Evolutionary conservation across 2,329 filamentous ascomycete species (phyloP), one percentile per base, ranked within the genome.

Genomic region (Arthrobotrys conoides): DNA sequence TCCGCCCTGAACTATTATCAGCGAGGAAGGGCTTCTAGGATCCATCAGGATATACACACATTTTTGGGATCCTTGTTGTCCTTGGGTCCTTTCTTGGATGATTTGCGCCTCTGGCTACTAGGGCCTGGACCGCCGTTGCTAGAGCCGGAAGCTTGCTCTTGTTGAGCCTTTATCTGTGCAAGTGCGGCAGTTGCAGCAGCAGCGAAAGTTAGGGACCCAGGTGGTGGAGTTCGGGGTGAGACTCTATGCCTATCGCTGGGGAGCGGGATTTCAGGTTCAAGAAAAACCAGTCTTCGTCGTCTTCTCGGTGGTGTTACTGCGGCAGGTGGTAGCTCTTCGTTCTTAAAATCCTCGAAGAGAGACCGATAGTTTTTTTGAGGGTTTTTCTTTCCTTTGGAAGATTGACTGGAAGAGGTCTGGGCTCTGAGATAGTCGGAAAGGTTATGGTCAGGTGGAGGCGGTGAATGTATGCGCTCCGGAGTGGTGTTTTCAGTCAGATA

Each of bases 1-100:
- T 85, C 85, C 84, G 76, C 76, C 71, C 80, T 80, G 57, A 24
- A 33, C 16, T 12, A 24, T 14, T 12, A 24, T 75, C 16, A 53
- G 44, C 27, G 27, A 24, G 24, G 18, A 22, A 38, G 14, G 33
- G 10, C 1, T 10, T 33, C 2, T 14, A 36, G 10, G 30, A n/a
- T 8, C 12, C 44, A n/a, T 14, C 36, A 18, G 24, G 8, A 18
- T 48, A 9, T 55, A 64, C 72, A 30, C 41, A 64, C 73, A 71
- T 77, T 18, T 63, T 68, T 44, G 6, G 12, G 8, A 14, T 51
- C 22, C 24, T 63, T 55, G 3, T 36, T 9, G 16, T 41, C 36
- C 12, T 22, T 20, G 6, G 20, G 30, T 27, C 38, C 59, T 38
- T 24, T 30, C 12, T 18, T 4, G 20, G 16, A 30, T 30, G 27